Percentiles rank a stretch among this genome's conserved stretches.
phyloP scores from a whole-genome alignment of 345 rosid genomes.

The Eutrema yunnanense region DNA sequence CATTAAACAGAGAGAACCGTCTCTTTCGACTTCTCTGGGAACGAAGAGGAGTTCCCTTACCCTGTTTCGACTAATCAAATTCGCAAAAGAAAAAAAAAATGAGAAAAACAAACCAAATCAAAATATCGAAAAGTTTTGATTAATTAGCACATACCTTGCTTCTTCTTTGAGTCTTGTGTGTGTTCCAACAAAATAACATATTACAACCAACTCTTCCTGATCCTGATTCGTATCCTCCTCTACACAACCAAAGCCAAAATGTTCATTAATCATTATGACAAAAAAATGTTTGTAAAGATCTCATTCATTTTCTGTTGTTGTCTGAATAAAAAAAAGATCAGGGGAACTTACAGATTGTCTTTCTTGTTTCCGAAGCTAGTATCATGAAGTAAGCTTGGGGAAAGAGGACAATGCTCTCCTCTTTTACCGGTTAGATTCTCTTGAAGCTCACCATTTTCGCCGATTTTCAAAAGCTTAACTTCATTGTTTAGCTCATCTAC shows the following conservation, averaged over 20 bases:
- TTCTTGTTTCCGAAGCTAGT: slow-evolving; percentile 46
- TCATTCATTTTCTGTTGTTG: background rate
- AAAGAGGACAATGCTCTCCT: slow-evolving; percentile 52
- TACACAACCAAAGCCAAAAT: slow-evolving; percentile 29
- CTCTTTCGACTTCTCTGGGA: slow-evolving; percentile 37
- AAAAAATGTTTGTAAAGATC: background rate
- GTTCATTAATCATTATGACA: background rate
- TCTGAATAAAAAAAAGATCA: background rate
- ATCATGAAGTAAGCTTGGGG: slow-evolving; percentile 84
- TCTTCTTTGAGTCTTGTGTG: slow-evolving; percentile 37
- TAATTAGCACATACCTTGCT: slow-evolving; percentile 47
- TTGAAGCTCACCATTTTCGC: slow-evolving; percentile 39
- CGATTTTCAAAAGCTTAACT: slow-evolving; percentile 61
- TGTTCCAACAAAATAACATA: slow-evolving; percentile 81
- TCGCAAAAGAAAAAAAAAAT: background rate
- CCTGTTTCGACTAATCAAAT: slow-evolving; percentile 36
- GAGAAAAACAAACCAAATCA: background rate
- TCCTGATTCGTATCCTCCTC: slow-evolving; percentile 86
- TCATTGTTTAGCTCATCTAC: slow-evolving; percentile 66
- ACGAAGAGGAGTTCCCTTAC: slow-evolving; percentile 43
- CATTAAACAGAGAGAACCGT: slow-evolving; percentile 57
- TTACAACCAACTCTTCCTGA: slow-evolving; percentile 74
- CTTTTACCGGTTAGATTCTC: slow-evolving; percentile 49
- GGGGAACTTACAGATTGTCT: slow-evolving; percentile 69
- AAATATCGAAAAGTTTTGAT: background rate